Evolutionary conservation across 2,329 filamentous ascomycete species (phyloP), one percentile per base, ranked within the genome.

Genomic region (Chaetoscypha palmicola): DNA sequence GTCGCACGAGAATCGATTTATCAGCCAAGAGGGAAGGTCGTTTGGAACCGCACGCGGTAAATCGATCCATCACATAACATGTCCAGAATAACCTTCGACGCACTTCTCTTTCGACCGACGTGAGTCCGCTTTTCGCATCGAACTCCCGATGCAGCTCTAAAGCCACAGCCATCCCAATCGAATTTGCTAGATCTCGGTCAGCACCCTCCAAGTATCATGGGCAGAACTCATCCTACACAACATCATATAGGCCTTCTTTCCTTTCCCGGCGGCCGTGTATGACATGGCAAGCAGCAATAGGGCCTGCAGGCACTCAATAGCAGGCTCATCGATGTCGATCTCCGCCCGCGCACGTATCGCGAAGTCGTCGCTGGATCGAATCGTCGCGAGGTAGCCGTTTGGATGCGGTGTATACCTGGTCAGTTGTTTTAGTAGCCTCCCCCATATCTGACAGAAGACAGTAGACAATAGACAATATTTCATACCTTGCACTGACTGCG

Each of bases 241-340:
- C 30, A 89, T 72, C 87, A 94, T 94, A 54, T 89, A 92, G 1
- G 86, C 82, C 64, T 86, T 92, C 65, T 86, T 91, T 12, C 87
- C 86, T 57, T 83, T 81, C 20, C 88, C 87, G 22, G 79, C 73
- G 26, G 87, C 86, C 38, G 81, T 87, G 56, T 81, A 90, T 2
- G 86, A 81, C 58, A 83, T 79, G 0, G 83, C 79, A 2, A 94
- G 74, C 8, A 94, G 70, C 35, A 94, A 67, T 12, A 91, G 69
- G 2, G 86, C 75, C 61, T 94, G 86, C 7, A 94, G 65, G 24
- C 77, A 76, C 60, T 94, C 86, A 33, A 92, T 77, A 0, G 81
- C 86, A 4, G 87, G 86, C 53, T 91, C 84, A 57, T 94, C 88
- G 7, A 81, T 77, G 60, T 92, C 85, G 12, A 94, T 73, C 52